A percentile compares a stretch with the other conserved stretches of the same genome.
phyloP scores from a whole-genome alignment of 306 rosid genomes.

The Pachyrhizus erosus region DNA sequence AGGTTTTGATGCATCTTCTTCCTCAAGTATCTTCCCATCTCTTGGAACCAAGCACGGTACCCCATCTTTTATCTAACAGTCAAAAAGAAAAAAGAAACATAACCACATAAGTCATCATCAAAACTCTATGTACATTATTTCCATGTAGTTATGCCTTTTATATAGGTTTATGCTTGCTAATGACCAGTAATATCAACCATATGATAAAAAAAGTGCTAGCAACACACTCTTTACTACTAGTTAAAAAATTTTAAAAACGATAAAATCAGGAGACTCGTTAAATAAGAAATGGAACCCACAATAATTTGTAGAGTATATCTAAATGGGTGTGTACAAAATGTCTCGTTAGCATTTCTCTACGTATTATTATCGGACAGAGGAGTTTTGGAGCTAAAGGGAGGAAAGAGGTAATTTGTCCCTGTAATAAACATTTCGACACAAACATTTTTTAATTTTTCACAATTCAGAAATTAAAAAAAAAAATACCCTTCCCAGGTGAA shows the following conservation, averaged over 20 bases:
- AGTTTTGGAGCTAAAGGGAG: no score
- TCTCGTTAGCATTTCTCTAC: no score
- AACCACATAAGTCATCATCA: conserved; percentile 22
- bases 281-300: no score
- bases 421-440: neutral
- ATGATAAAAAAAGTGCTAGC: no score
- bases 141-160: neutral
- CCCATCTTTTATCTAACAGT: conserved; percentile 73
- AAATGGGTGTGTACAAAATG: no score
- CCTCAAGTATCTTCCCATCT: conserved; percentile 77
- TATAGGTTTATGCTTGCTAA: neutral
- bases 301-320: no score
- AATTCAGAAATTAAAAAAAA: neutral
- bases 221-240: no score
- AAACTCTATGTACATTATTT: conserved; percentile 12
- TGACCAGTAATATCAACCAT: neutral
- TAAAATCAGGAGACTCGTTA: no score
- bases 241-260: no score
- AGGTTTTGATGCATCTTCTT: conserved; percentile 52
- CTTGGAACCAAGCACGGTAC: conserved; percentile 82
- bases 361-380: neutral
- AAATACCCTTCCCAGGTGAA: neutral
- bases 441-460: neutral
- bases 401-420: neutral
- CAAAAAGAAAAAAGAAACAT: conserved; percentile 7